Evolutionary conservation across 768 basidiomycete genomes (phyloP), one percentile per base, ranked within the genome.

Genomic region (Termitomyces sp.): DNA sequence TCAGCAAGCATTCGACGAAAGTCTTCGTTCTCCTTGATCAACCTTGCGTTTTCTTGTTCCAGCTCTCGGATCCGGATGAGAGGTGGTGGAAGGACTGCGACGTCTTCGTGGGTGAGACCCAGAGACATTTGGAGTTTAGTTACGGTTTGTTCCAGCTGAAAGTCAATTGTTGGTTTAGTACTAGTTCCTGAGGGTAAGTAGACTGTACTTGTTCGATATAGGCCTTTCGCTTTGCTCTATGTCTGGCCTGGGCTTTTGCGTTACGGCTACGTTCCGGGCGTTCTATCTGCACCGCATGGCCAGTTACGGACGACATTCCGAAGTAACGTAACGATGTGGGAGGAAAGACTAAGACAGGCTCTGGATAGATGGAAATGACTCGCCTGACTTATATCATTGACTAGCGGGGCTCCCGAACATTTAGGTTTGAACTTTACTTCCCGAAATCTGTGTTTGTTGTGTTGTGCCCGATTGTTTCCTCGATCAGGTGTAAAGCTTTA

Each of bases 211-310:
- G 89, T 64, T 93, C 90, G 68, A 94, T 92, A 77, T 94, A 94
- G 12, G 92, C 92, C 76, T 94, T 94, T 73, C 92, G 82, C 72
- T 94, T 94, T 70, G 91, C 92, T 60, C 92, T 85, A 78, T 94
- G 92, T 65, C 92, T 78, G 36, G 92, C 92, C 75, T 94, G 92
- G 10, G 92, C 92, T 73, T 86, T 87, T 54, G 88, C 88, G 76
- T 91, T 91, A 77, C 89, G 87, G 80, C 87, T 88, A 64, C 88
- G 85, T 74, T 89, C 88, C 77, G 88, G 88, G 70, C 83, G 83
- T 73, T 88, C 85, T 66, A 77, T 53, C 68, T 75, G 75, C 71
- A 73, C 76, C 75, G 82, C 74, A 77, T 82, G 77, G 68, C 77
- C 73, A 63, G 78, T 77, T 69, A 81, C 74, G 70, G 82, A 81